Percentiles rank a stretch among this genome's conserved stretches.
Evolutionary conservation across 345 rosid species (phyloP).

Genomic region (Sonneratia alba): DNA sequence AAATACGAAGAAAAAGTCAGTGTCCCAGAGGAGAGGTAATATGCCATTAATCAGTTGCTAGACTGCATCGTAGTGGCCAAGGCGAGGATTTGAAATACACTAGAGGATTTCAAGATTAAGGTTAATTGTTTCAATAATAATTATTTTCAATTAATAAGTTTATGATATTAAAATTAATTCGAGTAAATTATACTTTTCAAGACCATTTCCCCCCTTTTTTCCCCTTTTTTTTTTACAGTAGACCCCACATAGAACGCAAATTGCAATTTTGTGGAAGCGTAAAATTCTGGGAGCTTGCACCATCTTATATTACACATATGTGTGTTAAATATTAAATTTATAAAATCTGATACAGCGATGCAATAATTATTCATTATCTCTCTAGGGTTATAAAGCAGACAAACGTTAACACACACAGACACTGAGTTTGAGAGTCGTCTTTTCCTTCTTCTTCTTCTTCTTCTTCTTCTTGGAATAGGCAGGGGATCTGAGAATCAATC

Average conservation of each 20-base stretch:
- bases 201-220: background rate
- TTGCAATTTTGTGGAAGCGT: background rate
- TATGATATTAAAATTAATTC: too few species aligned
- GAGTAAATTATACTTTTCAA: background rate
- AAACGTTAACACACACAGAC: conserved; percentile 20
- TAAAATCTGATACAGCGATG: conserved; percentile 76
- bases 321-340: conserved; percentile 19
- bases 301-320: background rate
- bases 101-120: too few species aligned
- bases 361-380: conserved; percentile 42
- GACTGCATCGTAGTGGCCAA: too few species aligned
- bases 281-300: background rate
- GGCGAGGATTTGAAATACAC: too few species aligned
- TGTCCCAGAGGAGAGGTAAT: too few species aligned
- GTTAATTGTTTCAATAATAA: too few species aligned
- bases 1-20: background rate
- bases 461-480: background rate
- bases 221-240: background rate
- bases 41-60: too few species aligned
- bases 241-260: background rate
- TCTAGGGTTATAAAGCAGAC: conserved; percentile 23
- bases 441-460: background rate
- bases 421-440: background rate
- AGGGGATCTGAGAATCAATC: conserved; percentile 2
- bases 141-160: too few species aligned